Evolutionary conservation across 139 green algal species (phyloP).

Genomic region (Tetradesmus obliquus): DNA sequence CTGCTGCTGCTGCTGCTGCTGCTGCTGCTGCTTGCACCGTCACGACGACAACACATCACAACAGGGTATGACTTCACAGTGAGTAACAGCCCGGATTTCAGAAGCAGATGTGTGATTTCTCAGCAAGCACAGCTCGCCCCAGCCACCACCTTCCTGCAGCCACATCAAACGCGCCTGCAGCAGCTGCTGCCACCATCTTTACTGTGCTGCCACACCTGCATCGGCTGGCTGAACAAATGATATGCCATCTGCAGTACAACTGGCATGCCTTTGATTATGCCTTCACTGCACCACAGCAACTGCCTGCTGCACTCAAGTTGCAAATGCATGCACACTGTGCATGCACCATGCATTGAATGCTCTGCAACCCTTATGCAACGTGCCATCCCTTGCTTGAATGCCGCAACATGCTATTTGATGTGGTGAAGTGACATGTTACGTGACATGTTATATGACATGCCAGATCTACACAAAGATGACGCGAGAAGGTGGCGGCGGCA

Average conservation of each 20-base stretch:
- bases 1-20: too few species aligned
- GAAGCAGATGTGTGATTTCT: background rate
- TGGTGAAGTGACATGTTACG: background rate
- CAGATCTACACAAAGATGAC: background rate
- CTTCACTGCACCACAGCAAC: background rate
- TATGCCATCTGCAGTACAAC: too few species aligned
- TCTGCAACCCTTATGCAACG: background rate
- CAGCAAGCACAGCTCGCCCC: too few species aligned
- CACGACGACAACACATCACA: background rate
- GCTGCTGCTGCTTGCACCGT: too few species aligned
- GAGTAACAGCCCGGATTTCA: background rate
- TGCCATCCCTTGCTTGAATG: too few species aligned
- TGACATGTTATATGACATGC: background rate
- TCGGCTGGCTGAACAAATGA: too few species aligned
- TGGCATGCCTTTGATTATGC: too few species aligned
- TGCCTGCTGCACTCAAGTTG: background rate
- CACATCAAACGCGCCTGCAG: background rate
- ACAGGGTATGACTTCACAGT: background rate
- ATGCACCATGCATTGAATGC: background rate
- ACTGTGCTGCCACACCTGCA: too few species aligned
- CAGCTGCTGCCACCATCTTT: too few species aligned
- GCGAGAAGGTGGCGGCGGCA: background rate
- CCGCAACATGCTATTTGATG: too few species aligned
- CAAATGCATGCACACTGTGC: background rate
- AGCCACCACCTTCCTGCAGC: background rate